phyloP scores from a whole-genome alignment of 75 land plant genomes.

The Isoetes taiwanensis region DNA sequence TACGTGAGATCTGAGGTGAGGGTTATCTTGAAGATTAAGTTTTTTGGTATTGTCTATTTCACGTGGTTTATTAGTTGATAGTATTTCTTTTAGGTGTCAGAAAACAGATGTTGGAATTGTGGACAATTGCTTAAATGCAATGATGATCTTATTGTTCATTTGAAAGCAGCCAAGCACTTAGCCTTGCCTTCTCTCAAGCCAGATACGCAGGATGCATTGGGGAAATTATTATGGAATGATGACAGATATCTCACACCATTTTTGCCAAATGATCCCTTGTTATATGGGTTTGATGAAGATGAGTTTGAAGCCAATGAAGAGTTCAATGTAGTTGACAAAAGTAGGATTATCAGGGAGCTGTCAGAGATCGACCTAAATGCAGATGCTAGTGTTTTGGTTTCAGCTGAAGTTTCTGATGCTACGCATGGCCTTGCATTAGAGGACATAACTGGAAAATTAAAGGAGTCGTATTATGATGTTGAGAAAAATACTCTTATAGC shows the following conservation, averaged over 20 bases:
- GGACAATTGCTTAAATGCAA: constrained; percentile 23
- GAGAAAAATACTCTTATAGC: too few species aligned
- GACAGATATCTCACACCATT: constrained; percentile 68
- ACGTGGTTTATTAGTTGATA: not conserved
- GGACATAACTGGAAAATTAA: too few species aligned
- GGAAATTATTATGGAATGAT: constrained; percentile 35
- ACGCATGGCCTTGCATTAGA: too few species aligned
- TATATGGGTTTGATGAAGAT: constrained; percentile 52
- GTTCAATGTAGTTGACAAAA: constrained; percentile 28
- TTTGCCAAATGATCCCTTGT: constrained; percentile 52
- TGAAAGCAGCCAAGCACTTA: constrained; percentile 13
- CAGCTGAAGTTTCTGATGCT: not conserved
- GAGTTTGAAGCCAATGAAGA: constrained; percentile 18
- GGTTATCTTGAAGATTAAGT: too few species aligned
- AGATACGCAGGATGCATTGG: not conserved
- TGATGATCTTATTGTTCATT: constrained; percentile 36
- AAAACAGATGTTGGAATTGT: constrained; percentile 54
- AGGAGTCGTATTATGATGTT: too few species aligned
- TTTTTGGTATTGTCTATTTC: not conserved
- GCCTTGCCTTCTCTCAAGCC: too few species aligned
- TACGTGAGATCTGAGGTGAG: constrained; percentile 57
- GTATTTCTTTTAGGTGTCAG: constrained; percentile 38
- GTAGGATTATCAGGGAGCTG: constrained; percentile 9
- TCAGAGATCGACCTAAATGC: not conserved
- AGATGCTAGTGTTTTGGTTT: not conserved